phyloP scores from a whole-genome alignment of 1,284 basidiomycete species.

The Trametes polyzona region DNA sequence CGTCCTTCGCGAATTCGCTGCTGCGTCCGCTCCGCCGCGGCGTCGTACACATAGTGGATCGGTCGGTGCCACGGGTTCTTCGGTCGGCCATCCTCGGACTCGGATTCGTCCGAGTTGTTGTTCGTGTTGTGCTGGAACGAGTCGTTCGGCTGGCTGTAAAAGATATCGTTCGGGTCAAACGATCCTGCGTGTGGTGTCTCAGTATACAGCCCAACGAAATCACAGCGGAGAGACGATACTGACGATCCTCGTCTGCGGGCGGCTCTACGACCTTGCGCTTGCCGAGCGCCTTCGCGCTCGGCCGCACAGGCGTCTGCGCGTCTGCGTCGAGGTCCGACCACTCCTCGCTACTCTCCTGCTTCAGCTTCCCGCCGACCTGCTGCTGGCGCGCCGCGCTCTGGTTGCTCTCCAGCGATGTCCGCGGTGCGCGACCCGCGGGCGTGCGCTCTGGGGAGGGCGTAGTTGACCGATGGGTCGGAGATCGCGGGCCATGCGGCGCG shows the following conservation, averaged over 20 bases:
- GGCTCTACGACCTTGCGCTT: slow-evolving; percentile 65
- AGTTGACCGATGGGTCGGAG: slow-evolving; percentile 58
- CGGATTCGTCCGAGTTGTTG: slow-evolving; percentile 40
- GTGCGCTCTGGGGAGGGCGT: slow-evolving; percentile 53
- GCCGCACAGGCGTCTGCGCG: slow-evolving; percentile 45
- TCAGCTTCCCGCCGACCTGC: slow-evolving; percentile 17
- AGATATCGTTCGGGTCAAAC: slow-evolving; percentile 49
- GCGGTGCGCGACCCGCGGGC: slow-evolving; percentile 7
- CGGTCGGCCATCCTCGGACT: slow-evolving; percentile 39
- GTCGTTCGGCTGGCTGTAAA: slow-evolving; percentile 42
- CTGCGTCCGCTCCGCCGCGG: slow-evolving; percentile 73
- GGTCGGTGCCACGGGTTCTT: slow-evolving; percentile 44
- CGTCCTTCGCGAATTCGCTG: slow-evolving; percentile 57
- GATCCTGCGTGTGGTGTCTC: slow-evolving; percentile 30
- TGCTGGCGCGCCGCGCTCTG: slow-evolving; percentile 11
- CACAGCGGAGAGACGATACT: slow-evolving; percentile 30
- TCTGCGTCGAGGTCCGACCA: slow-evolving; percentile 21
- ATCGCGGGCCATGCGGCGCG: slow-evolving; percentile 70
- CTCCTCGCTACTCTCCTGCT: slow-evolving; percentile 21
- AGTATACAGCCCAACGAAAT: not conserved
- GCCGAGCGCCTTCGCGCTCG: slow-evolving; percentile 81
- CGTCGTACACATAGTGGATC: slow-evolving; percentile 78
- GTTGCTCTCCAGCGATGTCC: slow-evolving; percentile 25
- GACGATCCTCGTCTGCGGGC: slow-evolving; percentile 47
- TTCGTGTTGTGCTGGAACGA: slow-evolving; percentile 22